Base-by-base conservation (phyloP, 2,329 filamentous ascomycete genomes). In the Scedosporium apiospermum region DNA sequence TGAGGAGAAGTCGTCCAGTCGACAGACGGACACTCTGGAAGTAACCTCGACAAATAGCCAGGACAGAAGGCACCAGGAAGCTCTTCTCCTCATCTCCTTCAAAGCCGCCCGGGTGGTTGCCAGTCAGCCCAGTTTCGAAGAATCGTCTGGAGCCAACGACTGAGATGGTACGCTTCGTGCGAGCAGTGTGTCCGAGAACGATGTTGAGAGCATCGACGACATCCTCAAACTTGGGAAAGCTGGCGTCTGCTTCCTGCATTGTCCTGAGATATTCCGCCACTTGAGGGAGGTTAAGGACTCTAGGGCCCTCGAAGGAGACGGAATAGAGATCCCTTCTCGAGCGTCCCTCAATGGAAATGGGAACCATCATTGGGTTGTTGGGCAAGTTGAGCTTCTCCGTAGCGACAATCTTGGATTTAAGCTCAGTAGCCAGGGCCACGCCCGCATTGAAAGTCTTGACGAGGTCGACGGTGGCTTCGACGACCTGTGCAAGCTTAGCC, bases 11-110 rank as follows among this genome's bases (percentile, higher is more conserved):
- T 0, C 81, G 75, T 2, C 81, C 82, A 0, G 82, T 85, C 0
- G 78, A 78, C 0, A 81, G 73, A 5, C 82, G 80, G 2, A 79
- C 75, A 38, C 81, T 84, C 67, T 83, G 80, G 63, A 84, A 84
- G 66, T 81, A 84, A 1, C 83, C 83, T 16, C 82, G 78, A n/a
- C 60, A 57, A 1, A 80, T 72, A 6, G 72, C 67, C 10, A 71
- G 71, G 0, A 67, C 67, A 0, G 72, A 70, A 4, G 62, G 49
- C 5, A 67, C 68, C 4, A 80, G 66, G 0, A 68, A 61, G 0
- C 63, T 53, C 1, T 65, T 66, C 23, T 76, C 72, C 1, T 68
- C 65, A 0, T 66, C 61, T 2, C 69, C 55, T 6, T 73, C 71
- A 58, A 78, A 68, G 0, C 18, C 49, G 34, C 49, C 57, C n/a